Evolutionary conservation across 2,329 filamentous ascomycete species (phyloP).

Genomic region (Aureobasidium sp.): DNA sequence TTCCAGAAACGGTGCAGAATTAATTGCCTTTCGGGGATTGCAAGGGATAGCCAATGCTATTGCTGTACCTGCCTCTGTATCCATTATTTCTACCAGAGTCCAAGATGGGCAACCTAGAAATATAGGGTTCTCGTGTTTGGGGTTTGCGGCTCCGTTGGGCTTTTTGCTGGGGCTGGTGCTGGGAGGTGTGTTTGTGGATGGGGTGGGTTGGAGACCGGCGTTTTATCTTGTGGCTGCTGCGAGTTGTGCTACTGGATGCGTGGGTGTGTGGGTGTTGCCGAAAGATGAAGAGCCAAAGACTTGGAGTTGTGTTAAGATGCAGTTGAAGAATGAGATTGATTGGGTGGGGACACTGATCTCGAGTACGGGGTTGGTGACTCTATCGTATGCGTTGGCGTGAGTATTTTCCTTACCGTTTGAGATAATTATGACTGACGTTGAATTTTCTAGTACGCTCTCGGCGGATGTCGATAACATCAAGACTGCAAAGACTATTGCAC

Average conservation of each 20-base stretch:
- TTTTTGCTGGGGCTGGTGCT: slow-evolving; percentile 44
- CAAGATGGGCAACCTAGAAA: slow-evolving; percentile 42
- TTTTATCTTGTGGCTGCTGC: slow-evolving; percentile 41
- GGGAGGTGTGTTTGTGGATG: slow-evolving; percentile 40
- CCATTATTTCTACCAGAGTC: slow-evolving; percentile 39
- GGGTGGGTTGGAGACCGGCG: slow-evolving; percentile 43
- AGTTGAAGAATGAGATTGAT: slow-evolving; percentile 39
- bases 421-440: neutral
- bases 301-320: slow-evolving; percentile 16
- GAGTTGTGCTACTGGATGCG: slow-evolving; percentile 30
- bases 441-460: neutral
- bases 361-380: slow-evolving; percentile 37
- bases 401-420: slow-evolving; percentile 10
- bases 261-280: slow-evolving; percentile 31
- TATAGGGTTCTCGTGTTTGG: slow-evolving; percentile 42
- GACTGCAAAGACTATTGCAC: slow-evolving; percentile 18
- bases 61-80: slow-evolving; percentile 27
- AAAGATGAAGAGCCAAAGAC: slow-evolving; percentile 20
- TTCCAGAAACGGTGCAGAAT: slow-evolving; percentile 22
- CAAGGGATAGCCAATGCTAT: slow-evolving; percentile 11
- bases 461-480: slow-evolving; percentile 13
- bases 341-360: slow-evolving; percentile 44
- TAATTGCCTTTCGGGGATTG: slow-evolving; percentile 13
- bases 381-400: slow-evolving; percentile 34
- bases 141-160: slow-evolving; percentile 42